Conservation (phyloP, 176 grass and related monocot species). For the Echinochloa phyllopogon region DNA sequence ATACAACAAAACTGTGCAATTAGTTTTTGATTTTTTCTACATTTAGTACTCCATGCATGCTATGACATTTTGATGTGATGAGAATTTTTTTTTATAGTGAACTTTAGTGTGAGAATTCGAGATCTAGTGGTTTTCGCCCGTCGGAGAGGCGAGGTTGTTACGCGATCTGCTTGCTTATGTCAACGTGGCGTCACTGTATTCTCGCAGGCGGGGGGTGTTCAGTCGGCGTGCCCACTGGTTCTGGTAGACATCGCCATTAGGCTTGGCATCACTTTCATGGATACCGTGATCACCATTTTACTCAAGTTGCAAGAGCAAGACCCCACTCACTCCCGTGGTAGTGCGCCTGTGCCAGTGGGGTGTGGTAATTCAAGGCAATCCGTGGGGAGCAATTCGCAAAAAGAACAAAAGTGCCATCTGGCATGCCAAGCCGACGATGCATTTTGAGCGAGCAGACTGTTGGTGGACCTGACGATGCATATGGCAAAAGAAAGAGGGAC, state of each 20-base stretch:
- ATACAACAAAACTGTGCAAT: no score
- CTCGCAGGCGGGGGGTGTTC: neutral
- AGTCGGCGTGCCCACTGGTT: neutral
- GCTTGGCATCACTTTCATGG: neutral
- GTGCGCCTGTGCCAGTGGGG: no score
- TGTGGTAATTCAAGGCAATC: neutral
- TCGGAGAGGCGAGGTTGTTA: conserved; percentile 21
- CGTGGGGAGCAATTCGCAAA: neutral
- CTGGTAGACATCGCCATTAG: neutral
- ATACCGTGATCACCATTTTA: neutral
- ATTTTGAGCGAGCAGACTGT: no score
- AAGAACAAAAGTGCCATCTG: neutral
- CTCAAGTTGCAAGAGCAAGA: neutral
- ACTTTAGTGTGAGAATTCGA: no score
- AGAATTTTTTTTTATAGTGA: no score
- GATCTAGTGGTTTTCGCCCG: neutral
- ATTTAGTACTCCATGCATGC: no score
- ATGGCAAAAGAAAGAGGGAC: no score
- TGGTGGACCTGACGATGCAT: no score
- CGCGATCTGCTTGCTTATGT: neutral
- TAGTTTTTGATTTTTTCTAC: no score
- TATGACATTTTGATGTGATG: no score
- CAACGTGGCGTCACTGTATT: conserved; percentile 4
- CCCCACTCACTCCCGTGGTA: neutral
- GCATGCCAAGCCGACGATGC: no score